Base-by-base conservation (phyloP, 495 filamentous ascomycete species). In the Trichoderma orchidacearum region DNA sequence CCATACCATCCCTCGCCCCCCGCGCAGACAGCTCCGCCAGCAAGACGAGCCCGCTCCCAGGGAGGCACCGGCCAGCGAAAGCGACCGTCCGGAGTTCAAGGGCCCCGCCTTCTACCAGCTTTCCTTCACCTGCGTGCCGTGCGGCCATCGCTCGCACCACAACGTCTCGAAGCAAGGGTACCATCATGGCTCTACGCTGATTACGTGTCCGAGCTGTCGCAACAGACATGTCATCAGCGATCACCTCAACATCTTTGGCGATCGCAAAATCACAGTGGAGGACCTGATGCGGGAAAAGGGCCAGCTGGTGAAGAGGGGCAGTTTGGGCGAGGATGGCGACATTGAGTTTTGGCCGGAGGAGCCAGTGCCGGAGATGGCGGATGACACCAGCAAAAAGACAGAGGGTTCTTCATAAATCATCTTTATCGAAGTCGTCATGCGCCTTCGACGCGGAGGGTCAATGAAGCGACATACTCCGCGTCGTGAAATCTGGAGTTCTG, bases 111-210 rank as follows among this genome's bases (percentile, higher is more conserved):
- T 83, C 34, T 98, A 97, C 72, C 74, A 86, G 51, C 74, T 97
- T 27, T 84, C 80, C 11, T 96, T 99, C 66, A 99, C 94, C 59
- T 99, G 93, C 80, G 84, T 82, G 56, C 89, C 89, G 23, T 99
- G 93, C 74, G 68, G 67, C 9, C 64, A 76, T 5, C 84, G 94
- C 29, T 91, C 87, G 5, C 71, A 78, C 3, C 93, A 97, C 66
- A 74, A 68, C 9, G 74, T 99, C 57, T 86, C 86, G 23, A 96
- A 96, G 70, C 93, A 95, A 59, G 93, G 87, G 13, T 99, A 96
- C 66, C 90, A 96, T 67, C 71, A 83, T 25, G 93, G 93, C 25
- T 87, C 86, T 0, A 86, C 95, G 13, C 72, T 97, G 41, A 89
- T 99, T 50, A 82, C 81, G 30, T 99, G 93, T 64, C 90, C 91